Evolutionary conservation across 2,329 filamentous ascomycete species (phyloP).

Genomic region (Arachnomyces sp.): DNA sequence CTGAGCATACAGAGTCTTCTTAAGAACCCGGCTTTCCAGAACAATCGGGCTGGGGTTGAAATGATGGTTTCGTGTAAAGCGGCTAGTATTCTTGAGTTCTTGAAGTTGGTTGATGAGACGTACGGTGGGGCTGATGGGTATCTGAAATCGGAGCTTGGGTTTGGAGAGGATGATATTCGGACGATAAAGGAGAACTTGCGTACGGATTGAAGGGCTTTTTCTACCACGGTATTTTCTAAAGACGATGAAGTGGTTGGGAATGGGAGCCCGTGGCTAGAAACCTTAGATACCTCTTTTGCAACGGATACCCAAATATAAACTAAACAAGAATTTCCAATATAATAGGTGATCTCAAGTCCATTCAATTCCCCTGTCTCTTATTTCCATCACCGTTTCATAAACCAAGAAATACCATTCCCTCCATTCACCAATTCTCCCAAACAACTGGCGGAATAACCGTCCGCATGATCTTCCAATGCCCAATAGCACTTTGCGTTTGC

Average conservation of each 20-base stretch:
- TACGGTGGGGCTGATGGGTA: constrained; percentile 61
- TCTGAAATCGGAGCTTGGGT: constrained; percentile 50
- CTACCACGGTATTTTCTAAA: constrained; percentile 5
- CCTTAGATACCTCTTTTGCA: neutral
- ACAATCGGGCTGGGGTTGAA: constrained; percentile 36
- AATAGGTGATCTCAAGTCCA: constrained; percentile 2
- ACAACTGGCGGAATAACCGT: constrained; percentile 66
- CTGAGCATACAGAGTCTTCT: constrained; percentile 44
- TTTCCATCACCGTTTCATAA: neutral
- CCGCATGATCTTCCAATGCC: constrained; percentile 91
- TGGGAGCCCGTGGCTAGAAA: neutral
- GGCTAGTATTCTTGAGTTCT: constrained; percentile 45
- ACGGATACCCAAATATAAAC: neutral
- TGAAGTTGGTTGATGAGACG: constrained; percentile 49
- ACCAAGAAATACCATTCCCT: neutral
- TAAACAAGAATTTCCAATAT: neutral
- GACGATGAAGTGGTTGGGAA: neutral
- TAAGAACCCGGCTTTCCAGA: constrained; percentile 43
- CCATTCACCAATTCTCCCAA: constrained; percentile 76
- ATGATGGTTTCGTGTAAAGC: constrained; percentile 39
- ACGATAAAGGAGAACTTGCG: constrained; percentile 40
- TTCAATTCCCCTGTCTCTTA: neutral
- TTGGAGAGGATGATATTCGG: constrained; percentile 50
- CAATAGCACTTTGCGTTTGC: constrained; percentile 68
- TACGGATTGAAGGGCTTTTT: too few species aligned